These are phyloP conservation scores for Thecaphora thlaspeos DNA, from an alignment of 1,284 basidiomycete species.

Conservation along the genomic window DNA sequence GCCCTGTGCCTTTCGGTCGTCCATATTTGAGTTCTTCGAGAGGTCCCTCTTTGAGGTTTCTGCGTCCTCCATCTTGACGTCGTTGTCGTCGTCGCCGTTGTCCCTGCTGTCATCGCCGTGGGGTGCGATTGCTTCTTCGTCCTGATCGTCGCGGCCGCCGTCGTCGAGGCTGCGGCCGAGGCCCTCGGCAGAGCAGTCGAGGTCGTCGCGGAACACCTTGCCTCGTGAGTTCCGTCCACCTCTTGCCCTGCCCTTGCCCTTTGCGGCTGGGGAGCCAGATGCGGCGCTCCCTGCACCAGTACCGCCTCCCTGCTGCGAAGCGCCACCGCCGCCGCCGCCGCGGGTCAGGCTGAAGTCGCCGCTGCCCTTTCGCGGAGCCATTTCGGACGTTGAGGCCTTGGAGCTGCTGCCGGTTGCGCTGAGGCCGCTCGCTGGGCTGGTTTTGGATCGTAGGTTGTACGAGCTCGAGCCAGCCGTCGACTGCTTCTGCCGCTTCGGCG, in stretches of 20 bases:
- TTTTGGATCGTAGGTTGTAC: background rate
- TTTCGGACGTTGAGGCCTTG: background rate
- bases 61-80: background rate
- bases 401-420: background rate
- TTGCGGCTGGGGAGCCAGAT: background rate
- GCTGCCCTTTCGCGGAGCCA: background rate
- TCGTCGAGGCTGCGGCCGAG: background rate
- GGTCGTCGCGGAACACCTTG: background rate
- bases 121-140: background rate
- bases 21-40: background rate
- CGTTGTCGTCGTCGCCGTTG: background rate
- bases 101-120: too few species aligned
- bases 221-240: background rate
- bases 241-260: constrained; percentile 1
- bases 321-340: background rate
- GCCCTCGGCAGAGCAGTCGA: background rate
- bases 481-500: background rate
- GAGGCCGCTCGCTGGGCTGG: background rate
- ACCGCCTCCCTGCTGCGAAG: background rate
- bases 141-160: background rate
- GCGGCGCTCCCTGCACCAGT: too few species aligned
- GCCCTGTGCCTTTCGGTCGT: background rate
- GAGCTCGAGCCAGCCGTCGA: background rate
- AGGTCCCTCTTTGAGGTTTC: background rate
- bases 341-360: background rate